These are phyloP conservation scores for Narthecium ossifragum DNA, from an alignment of 106 monocot genomes.

Conservation along the genomic window DNA sequence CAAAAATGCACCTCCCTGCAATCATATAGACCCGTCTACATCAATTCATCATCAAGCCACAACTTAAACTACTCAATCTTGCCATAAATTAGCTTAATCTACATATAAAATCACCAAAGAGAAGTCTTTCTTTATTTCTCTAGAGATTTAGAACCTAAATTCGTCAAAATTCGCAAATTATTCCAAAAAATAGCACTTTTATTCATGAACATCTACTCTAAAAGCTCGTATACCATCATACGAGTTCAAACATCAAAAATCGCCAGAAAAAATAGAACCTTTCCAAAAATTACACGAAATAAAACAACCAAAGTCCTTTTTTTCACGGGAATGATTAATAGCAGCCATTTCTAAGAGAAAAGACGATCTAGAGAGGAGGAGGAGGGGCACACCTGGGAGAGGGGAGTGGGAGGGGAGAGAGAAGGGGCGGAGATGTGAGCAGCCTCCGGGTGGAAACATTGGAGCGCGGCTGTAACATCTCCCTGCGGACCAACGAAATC, in stretches of 20 bases:
- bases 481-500: conserved; percentile 4
- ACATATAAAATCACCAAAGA: background rate
- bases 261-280: too few species aligned
- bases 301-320: too few species aligned
- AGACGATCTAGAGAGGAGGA: background rate
- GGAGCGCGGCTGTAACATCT: conserved; percentile 8
- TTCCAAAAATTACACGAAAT: too few species aligned
- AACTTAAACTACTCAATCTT: too few species aligned
- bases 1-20: conserved; percentile 80
- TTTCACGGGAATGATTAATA: background rate
- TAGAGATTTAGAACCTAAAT: background rate
- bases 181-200: background rate
- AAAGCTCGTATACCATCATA: too few species aligned
- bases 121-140: background rate
- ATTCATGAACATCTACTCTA: background rate
- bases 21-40: background rate
- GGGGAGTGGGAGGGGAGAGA: conserved; percentile 1
- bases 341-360: background rate
- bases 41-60: background rate
- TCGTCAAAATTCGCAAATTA: background rate
- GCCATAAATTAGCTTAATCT: too few species aligned
- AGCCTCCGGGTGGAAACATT: conserved; percentile 2
- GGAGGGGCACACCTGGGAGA: background rate
- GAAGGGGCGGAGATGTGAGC: background rate
- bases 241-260: too few species aligned